phyloP scores from a whole-genome alignment of 108 stramenopile genomes.

The Cyclotella kingstonii region DNA sequence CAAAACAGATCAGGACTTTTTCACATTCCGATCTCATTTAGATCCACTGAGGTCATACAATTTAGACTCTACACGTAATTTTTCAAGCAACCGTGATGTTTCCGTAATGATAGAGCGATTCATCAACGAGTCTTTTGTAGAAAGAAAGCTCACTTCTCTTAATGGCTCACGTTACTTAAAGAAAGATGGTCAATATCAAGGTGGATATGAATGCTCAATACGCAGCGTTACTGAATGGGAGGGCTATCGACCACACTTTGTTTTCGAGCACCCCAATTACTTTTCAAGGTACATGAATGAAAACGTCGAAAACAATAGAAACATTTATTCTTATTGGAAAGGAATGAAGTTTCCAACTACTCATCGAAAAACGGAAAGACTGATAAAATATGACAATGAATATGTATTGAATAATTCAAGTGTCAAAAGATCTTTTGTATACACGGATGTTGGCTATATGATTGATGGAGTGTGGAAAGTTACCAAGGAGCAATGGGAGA shows the following conservation, averaged over 20 bases:
- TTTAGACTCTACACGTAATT: constrained; percentile 45
- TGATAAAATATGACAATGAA: constrained; percentile 25
- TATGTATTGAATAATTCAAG: constrained; percentile 7
- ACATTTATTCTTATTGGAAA: constrained; percentile 61
- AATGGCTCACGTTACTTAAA: constrained; percentile 43
- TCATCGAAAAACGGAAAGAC: constrained; percentile 47
- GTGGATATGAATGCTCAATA: constrained; percentile 81
- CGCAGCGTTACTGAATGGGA: constrained; percentile 81
- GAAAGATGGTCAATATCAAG: constrained; percentile 43
- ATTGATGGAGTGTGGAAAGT: constrained; percentile 64
- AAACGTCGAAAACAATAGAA: constrained; percentile 59
- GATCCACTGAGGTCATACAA: constrained; percentile 41
- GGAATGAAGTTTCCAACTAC: constrained; percentile 67
- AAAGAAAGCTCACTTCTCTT: constrained; percentile 9
- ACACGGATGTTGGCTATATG: constrained; percentile 75
- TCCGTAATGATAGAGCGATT: constrained; percentile 46
- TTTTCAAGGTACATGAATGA: constrained; percentile 70
- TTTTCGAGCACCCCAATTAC: constrained; percentile 78
- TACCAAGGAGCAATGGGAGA: constrained; percentile 62
- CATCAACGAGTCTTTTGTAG: constrained; percentile 38
- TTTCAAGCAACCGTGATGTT: constrained; percentile 66
- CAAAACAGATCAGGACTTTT: constrained; percentile 38
- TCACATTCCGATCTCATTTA: constrained; percentile 54
- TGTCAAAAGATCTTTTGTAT: constrained; percentile 43
- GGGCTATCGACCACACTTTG: constrained; percentile 36